A percentile compares a stretch with the other conserved stretches of the same genome.
phyloP scores from a whole-genome alignment of 2,329 filamentous ascomycete species.

The Stylonectria norvegica region DNA sequence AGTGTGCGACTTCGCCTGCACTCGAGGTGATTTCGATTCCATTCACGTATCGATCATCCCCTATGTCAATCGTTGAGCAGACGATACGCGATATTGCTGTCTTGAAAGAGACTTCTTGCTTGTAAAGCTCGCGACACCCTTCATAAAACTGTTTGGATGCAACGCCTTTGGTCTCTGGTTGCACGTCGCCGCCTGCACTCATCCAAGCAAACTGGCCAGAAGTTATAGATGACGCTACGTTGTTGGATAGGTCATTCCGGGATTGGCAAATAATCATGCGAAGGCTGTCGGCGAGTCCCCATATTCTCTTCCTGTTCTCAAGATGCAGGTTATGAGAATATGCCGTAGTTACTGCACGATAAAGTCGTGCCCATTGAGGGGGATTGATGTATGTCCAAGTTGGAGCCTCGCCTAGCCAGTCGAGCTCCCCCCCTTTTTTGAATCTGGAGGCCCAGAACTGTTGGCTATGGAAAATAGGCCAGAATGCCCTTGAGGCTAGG shows the following conservation, averaged over 20 bases:
- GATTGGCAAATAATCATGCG: too few species aligned
- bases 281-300: conserved; percentile 7
- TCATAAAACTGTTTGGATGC: conserved; percentile 5
- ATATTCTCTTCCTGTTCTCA: conserved; percentile 12
- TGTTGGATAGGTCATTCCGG: too few species aligned
- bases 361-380: too few species aligned
- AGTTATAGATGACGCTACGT: too few species aligned
- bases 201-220: too few species aligned
- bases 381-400: too few species aligned
- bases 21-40: conserved; percentile 6
- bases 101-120: conserved; percentile 1
- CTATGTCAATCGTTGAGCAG: conserved; percentile 8
- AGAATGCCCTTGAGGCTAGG: conserved; percentile 6
- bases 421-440: conserved; percentile 7
- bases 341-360: too few species aligned
- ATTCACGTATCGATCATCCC: conserved; percentile 7
- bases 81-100: conserved; percentile 9
- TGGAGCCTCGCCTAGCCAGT: conserved; percentile 12
- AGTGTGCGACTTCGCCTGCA: conserved; percentile 2
- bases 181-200: conserved; percentile 7
- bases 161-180: neutral
- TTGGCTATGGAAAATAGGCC: conserved; percentile 7
- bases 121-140: too few species aligned
- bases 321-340: conserved; percentile 4
- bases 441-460: conserved; percentile 13